Evolutionary conservation across 805 yeast species (phyloP), one percentile per base, ranked within the genome.

Genomic region (Hanseniaspora taiwanica): DNA sequence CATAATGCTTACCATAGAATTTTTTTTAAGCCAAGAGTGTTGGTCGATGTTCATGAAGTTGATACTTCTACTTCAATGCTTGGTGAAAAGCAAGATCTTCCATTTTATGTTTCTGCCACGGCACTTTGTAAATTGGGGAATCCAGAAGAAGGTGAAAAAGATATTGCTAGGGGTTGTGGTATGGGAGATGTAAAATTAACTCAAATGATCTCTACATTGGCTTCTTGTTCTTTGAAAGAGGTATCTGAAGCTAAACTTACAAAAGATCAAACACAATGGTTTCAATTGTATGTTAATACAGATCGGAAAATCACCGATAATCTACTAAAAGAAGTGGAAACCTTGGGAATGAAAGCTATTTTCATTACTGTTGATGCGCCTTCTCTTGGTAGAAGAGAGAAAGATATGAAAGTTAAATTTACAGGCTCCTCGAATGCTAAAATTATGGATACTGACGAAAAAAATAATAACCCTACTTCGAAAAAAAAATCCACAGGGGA

Each of bases 301-400:
- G 87, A 85, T 58, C 69, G 91, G 39, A 66, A 69, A n/a, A 65
- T 76, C 40, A 72, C 86, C 25, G 64, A 66, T 39, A 61, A 68
- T 24, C 65, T 80, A 46, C 74, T 86, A n/a, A 66, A 69, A 49
- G 77, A 78, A 50, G 91, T 85, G 13, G 87, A 81, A 55, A 53
- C 63, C 38, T 63, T 81, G 40, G 93, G 94, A 1, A 69, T 82
- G 57, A 78, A 78, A 51, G 95, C 91, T 3, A 65, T 86, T 25
- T 85, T 85, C 54, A 74, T 86, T 47, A 86, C 96, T 0, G 94
- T 84, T 6, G 96, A 86, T 65, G 94, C 96, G 0, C 96, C 96
- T 6, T 80, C 81, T 45, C 66, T 86, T 34, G 96, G 96, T 12
- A 74, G 91, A 46, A 74, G 96, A 50, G 96, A 87, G 59, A 86